Evolutionary conservation across 2,329 filamentous ascomycete species (phyloP).

Genomic region (Tolypocladium tundrense): DNA sequence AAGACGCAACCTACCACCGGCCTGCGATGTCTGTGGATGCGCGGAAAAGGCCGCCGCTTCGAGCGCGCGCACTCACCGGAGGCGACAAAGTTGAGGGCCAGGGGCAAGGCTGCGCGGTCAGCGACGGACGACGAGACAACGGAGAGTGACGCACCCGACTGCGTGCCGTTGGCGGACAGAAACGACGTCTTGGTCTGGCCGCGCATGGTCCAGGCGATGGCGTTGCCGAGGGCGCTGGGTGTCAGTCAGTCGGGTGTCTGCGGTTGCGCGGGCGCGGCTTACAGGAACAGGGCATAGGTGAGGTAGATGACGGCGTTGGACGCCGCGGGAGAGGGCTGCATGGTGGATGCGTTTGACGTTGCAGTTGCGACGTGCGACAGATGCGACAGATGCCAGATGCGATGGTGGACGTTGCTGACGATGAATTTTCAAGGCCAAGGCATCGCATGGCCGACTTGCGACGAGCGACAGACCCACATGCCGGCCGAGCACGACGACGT

Average conservation of each 20-base stretch:
- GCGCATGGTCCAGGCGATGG: constrained; percentile 46
- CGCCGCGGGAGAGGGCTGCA: constrained; percentile 66
- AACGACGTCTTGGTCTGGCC: constrained; percentile 61
- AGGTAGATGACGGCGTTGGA: constrained; percentile 79
- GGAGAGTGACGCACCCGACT: constrained; percentile 65
- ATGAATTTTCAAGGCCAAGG: too few species aligned
- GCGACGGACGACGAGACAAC: too few species aligned
- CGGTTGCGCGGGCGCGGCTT: constrained; percentile 7
- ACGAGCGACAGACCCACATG: too few species aligned
- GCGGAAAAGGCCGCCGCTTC: constrained; percentile 50
- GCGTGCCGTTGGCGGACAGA: constrained; percentile 67
- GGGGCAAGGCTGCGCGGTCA: constrained; percentile 51
- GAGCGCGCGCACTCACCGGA: constrained; percentile 64
- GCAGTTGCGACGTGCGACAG: too few species aligned
- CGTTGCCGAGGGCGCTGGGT: constrained; percentile 51
- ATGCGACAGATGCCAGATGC: too few species aligned
- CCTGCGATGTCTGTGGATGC: constrained; percentile 3
- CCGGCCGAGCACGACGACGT: too few species aligned
- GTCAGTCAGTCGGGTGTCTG: background rate
- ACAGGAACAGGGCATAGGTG: constrained; percentile 72
- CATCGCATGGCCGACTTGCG: too few species aligned
- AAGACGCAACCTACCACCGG: constrained; percentile 21
- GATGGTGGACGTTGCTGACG: too few species aligned
- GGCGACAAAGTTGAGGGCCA: constrained; percentile 84
- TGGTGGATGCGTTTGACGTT: constrained; percentile 29